Evolutionary conservation across 257 asterid genomes (phyloP), one percentile per base, ranked within the genome.

Genomic region (Nicotiana paniculata): DNA sequence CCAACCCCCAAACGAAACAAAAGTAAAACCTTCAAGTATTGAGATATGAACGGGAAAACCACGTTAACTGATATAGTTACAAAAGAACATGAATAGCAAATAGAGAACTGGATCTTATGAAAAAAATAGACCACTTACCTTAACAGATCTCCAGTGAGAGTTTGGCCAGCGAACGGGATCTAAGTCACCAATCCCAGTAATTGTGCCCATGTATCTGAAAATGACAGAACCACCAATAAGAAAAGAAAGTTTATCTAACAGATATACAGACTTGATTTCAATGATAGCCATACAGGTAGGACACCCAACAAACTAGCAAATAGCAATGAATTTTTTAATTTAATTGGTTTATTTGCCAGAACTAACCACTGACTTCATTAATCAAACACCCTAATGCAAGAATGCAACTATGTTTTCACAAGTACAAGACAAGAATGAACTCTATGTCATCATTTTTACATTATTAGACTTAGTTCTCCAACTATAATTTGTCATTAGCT

Each of bases 141-240:
- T 95, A 59, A 93, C 97, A 72, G 99, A 95, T 57, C 98, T 93
- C 99, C 99, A 95, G 87, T 95, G 98, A 82, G 99, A 95, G 77
- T 93, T 95, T 35, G 92, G 87, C 99, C 99, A 95, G 81, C 99
- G 98, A 83, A 90, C 97, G 63, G 95, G 87, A 86, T 95, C 99
- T 69, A 92, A 87, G 90, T 93, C 99, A n/a, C 97, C 93, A 78
- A 95, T 92, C 61, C 97, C 99, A 79, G 99, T 95, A 79, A 95
- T 91, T 5, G 99, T 95, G 28, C 99, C 99, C 99, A 95, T 95
- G 85, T 95, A 95, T 85, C 99, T 95, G 91, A 82, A 83, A 63
- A 61, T 33, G 64, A 65, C 81, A 81, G 39, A 65, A 70, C 70
- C 77, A 86, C 62, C 79, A 59, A 39, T 81, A 77, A 83, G 57